Evolutionary conservation across 345 rosid genomes (phyloP).

Genomic region (Gossypium turneri): DNA sequence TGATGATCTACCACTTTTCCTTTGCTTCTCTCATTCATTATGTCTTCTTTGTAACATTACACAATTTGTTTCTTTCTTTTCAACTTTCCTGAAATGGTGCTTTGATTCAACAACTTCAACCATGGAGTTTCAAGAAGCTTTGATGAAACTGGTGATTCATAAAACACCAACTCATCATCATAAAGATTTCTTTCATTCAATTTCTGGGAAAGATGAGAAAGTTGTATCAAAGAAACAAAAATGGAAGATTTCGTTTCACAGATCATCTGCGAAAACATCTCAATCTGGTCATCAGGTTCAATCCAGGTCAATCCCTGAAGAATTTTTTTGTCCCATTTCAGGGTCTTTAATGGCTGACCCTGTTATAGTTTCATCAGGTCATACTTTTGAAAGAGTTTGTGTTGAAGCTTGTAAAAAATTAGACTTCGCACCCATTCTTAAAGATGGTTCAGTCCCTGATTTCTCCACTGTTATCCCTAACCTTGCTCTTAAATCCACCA

Average conservation of each 20-base stretch:
- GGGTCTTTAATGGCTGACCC: conserved; percentile 78
- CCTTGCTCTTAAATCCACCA: conserved; percentile 72
- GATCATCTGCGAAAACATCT: conserved; percentile 23
- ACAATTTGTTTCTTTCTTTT: background rate
- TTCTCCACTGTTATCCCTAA: conserved; percentile 77
- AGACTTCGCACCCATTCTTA: conserved; percentile 40
- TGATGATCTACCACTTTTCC: background rate
- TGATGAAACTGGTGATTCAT: conserved; percentile 36
- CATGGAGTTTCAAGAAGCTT: conserved; percentile 51
- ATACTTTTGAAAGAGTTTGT: conserved; percentile 68
- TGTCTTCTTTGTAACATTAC: background rate
- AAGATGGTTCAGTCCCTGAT: conserved; percentile 40
- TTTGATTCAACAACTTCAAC: background rate
- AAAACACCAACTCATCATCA: conserved; percentile 24
- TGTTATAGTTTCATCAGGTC: conserved; percentile 86
- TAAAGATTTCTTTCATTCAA: background rate
- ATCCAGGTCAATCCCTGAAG: conserved; percentile 30
- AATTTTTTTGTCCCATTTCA: conserved; percentile 75
- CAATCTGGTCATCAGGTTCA: conserved; percentile 7
- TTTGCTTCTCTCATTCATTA: background rate
- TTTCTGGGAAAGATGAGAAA: conserved; percentile 6
- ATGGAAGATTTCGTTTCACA: conserved; percentile 50
- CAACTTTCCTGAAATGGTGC: background rate
- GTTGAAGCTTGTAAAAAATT: conserved; percentile 59
- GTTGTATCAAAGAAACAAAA: conserved; percentile 24